phyloP scores from a whole-genome alignment of 495 filamentous ascomycete species.

The Aspergillus panamensis region DNA sequence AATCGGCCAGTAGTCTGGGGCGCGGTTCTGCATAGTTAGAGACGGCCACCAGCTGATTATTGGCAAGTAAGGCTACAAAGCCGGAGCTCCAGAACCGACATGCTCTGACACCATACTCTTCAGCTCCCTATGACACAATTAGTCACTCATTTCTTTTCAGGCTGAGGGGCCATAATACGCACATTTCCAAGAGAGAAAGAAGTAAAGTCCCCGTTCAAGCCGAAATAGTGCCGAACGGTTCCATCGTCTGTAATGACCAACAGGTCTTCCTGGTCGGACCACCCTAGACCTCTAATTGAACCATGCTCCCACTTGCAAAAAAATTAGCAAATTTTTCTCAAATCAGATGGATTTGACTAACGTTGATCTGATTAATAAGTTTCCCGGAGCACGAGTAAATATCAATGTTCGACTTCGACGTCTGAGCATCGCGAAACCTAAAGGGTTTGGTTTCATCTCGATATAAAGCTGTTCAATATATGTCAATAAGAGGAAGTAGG shows the following conservation, averaged over 20 bases:
- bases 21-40: conserved; percentile 87
- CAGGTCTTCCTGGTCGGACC: conserved; percentile 95
- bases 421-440: conserved; percentile 65
- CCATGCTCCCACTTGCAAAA: conserved; percentile 83
- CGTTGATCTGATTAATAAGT: conserved; percentile 67
- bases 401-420: conserved; percentile 80
- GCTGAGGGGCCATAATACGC: conserved; percentile 14
- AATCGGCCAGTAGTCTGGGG: conserved; percentile 73
- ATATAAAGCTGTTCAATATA: conserved; percentile 62
- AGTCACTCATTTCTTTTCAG: conserved; percentile 1
- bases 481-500: conserved; percentile 17
- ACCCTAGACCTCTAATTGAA: conserved; percentile 82
- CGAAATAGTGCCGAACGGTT: conserved; percentile 85
- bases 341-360: conserved; percentile 29
- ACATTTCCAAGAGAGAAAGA: conserved; percentile 94
- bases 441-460: conserved; percentile 84
- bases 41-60: conserved; percentile 84
- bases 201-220: conserved; percentile 88
- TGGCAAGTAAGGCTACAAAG: conserved; percentile 87
- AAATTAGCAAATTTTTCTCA: not conserved
- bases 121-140: conserved; percentile 57
- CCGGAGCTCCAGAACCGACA: conserved; percentile 90
- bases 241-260: conserved; percentile 86
- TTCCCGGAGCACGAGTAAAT: conserved; percentile 91
- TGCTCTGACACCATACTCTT: conserved; percentile 78